Percentiles rank a stretch among this genome's conserved stretches.
These are phyloP conservation scores for Magnaporthales sp. DNA, from an alignment of 2,329 filamentous ascomycete species.

Conservation along the genomic window DNA sequence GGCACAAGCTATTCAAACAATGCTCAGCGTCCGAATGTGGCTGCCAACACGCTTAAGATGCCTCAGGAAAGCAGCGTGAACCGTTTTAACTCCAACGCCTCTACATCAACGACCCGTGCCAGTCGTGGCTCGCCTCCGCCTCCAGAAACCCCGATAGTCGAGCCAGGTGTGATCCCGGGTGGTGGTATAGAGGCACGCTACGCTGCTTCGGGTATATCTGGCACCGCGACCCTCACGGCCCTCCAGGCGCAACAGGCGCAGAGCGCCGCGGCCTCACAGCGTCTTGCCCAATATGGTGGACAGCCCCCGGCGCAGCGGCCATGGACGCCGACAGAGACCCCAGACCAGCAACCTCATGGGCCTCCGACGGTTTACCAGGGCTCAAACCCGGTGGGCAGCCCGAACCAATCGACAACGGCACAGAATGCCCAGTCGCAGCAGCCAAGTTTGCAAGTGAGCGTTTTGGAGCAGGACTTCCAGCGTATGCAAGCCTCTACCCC, in stretches of 20 bases:
- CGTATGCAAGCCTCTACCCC: slow-evolving; percentile 76
- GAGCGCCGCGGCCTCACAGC: slow-evolving; percentile 73
- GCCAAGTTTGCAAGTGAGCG: slow-evolving; percentile 48
- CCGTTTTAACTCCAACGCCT: slow-evolving; percentile 71
- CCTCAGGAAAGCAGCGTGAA: slow-evolving; percentile 44
- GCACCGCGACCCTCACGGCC: slow-evolving; percentile 71
- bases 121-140: slow-evolving; percentile 90
- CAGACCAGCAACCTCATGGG: slow-evolving; percentile 78
- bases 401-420: slow-evolving; percentile 42
- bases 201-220: slow-evolving; percentile 83
- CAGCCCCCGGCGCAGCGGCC: slow-evolving; percentile 50
- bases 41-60: slow-evolving; percentile 25
- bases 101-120: slow-evolving; percentile 85
- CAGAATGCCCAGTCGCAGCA: slow-evolving; percentile 11
- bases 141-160: slow-evolving; percentile 80
- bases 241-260: slow-evolving; percentile 41
- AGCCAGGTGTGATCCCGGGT: slow-evolving; percentile 59
- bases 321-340: slow-evolving; percentile 92
- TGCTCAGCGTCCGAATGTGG: slow-evolving; percentile 14
- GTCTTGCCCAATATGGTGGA: slow-evolving; percentile 67
- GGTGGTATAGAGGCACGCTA: slow-evolving; percentile 87
- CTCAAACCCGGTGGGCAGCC: slow-evolving; percentile 54
- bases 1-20: too few species aligned
- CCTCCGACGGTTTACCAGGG: slow-evolving; percentile 91
- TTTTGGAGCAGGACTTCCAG: slow-evolving; percentile 80